Conservation (phyloP, 139 green algal genomes). For the Coelastrella sp. region DNA sequence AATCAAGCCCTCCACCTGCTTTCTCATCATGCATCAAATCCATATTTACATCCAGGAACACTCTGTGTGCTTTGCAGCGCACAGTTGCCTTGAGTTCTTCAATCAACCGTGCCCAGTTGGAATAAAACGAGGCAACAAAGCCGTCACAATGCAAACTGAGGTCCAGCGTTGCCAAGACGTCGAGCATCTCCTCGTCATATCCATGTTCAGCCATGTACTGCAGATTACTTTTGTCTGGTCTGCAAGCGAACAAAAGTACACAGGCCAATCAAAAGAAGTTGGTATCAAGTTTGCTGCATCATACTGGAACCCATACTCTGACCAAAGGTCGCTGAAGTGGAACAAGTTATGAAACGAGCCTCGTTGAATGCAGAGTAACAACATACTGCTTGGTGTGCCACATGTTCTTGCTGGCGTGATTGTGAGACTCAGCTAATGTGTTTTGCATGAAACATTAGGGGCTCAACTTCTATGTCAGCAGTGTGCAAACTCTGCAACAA, state of each 20-base stretch:
- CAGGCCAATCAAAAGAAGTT: not conserved
- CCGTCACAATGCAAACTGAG: conserved; percentile 46
- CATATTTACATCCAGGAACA: conserved; percentile 44
- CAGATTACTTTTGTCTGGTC: conserved; percentile 36
- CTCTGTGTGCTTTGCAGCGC: conserved; percentile 54
- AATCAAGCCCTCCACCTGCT: conserved; percentile 17
- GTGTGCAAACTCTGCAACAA: too few species aligned
- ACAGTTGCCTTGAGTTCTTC: conserved; percentile 55
- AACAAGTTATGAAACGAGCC: too few species aligned
- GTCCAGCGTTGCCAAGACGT: conserved; percentile 53
- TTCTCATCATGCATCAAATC: conserved; percentile 20
- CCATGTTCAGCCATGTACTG: conserved; percentile 38
- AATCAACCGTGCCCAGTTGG: conserved; percentile 58
- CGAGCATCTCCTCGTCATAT: conserved; percentile 45
- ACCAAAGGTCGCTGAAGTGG: too few species aligned
- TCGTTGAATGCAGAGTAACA: too few species aligned
- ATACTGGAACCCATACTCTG: too few species aligned
- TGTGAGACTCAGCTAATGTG: too few species aligned
- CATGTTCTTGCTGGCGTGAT: too few species aligned
- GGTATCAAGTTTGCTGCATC: too few species aligned
- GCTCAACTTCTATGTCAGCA: too few species aligned
- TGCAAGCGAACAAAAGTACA: not conserved
- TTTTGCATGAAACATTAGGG: too few species aligned
- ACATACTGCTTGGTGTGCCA: too few species aligned
- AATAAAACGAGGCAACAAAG: conserved; percentile 57